phyloP scores from a whole-genome alignment of 768 basidiomycete genomes.

The Tylopilus rubrobrunneus region DNA sequence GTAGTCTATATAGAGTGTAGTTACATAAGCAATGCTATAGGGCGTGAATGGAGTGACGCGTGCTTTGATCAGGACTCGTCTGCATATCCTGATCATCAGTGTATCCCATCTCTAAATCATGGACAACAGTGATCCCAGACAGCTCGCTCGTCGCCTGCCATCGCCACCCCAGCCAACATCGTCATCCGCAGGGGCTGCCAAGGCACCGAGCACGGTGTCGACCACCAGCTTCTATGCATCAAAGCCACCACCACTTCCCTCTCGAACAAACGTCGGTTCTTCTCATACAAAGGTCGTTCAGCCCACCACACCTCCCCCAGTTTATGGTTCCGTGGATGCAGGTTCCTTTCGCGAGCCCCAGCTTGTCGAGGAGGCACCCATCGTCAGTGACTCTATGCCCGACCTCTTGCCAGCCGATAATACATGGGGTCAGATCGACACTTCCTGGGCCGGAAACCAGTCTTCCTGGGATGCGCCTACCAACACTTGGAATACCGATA shows the following conservation, averaged over 20 bases:
- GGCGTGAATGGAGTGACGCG: constrained; percentile 19
- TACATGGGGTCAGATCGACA: constrained; percentile 15
- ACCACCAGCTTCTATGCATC: constrained; percentile 29
- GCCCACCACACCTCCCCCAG: constrained; percentile 26
- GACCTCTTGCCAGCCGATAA: constrained; percentile 35
- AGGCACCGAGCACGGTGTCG: constrained; percentile 22
- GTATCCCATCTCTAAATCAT: constrained; percentile 27
- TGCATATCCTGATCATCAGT: constrained; percentile 16
- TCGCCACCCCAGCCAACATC: constrained; percentile 46
- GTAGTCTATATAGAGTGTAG: constrained; percentile 4
- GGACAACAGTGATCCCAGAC: constrained; percentile 46
- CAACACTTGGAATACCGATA: constrained; percentile 19
- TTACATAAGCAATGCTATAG: constrained; percentile 26
- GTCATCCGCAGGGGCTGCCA: constrained; percentile 32
- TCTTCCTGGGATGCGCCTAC: constrained; percentile 11
- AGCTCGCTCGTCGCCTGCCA: constrained; percentile 27
- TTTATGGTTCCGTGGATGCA: constrained; percentile 20
- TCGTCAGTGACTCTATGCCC: constrained; percentile 35
- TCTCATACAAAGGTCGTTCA: constrained; percentile 34
- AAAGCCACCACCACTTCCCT: constrained; percentile 36
- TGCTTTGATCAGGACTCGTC: constrained; percentile 19
- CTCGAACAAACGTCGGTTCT: constrained; percentile 33
- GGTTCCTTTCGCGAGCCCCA: constrained; percentile 52
- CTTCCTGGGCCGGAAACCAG: constrained; percentile 14
- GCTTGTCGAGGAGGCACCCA: constrained; percentile 42